Evolutionary conservation across 768 basidiomycete species (phyloP).

Genomic region (Pleurotus platypus): DNA sequence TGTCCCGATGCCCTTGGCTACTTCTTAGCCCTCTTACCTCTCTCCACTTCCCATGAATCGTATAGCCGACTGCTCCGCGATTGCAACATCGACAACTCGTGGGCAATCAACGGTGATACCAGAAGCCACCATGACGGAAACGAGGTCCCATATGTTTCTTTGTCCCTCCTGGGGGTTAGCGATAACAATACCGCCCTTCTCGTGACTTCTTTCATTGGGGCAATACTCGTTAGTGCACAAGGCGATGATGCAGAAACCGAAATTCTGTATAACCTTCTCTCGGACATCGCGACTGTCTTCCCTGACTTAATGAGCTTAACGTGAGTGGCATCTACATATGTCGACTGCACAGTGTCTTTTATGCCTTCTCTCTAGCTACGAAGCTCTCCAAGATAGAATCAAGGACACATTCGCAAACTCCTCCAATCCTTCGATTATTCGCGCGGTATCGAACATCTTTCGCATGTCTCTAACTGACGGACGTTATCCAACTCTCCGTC

Average conservation of each 20-base stretch:
- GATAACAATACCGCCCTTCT: constrained; percentile 69
- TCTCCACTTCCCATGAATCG: constrained; percentile 52
- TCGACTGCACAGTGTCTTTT: background rate
- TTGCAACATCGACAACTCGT: constrained; percentile 49
- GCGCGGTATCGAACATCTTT: constrained; percentile 73
- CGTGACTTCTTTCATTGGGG: constrained; percentile 68
- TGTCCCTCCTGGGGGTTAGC: constrained; percentile 55
- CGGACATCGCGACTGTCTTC: constrained; percentile 62
- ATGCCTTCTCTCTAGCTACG: constrained; percentile 47
- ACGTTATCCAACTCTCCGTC: constrained; percentile 34
- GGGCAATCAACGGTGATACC: constrained; percentile 35
- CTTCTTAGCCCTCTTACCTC: constrained; percentile 74
- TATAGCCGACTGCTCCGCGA: constrained; percentile 64
- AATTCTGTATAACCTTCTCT: constrained; percentile 73
- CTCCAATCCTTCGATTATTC: constrained; percentile 68
- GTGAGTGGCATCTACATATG: constrained; percentile 43
- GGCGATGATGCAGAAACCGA: constrained; percentile 81
- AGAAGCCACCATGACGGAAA: constrained; percentile 33
- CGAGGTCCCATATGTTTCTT: constrained; percentile 49
- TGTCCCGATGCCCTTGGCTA: constrained; percentile 67
- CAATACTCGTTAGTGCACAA: constrained; percentile 72
- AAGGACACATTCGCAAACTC: constrained; percentile 69
- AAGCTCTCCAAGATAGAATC: constrained; percentile 71
- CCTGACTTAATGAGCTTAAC: constrained; percentile 71
- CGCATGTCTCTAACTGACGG: constrained; percentile 61